Percentiles rank a stretch among this genome's conserved stretches.
Evolutionary conservation across 257 asterid genomes (phyloP).

Genomic region (Penstemon barbatus): DNA sequence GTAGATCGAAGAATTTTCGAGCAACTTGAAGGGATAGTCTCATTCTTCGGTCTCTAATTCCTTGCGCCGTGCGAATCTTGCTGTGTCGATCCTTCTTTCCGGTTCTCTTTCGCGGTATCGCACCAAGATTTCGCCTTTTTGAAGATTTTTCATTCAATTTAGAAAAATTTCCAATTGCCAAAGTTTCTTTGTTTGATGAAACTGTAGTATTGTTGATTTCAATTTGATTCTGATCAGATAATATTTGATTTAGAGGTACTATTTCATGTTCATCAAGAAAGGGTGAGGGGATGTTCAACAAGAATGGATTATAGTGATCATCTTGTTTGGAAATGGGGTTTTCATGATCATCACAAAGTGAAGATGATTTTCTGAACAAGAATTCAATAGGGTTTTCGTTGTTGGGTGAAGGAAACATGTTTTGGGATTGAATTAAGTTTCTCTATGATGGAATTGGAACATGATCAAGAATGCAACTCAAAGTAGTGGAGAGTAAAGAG

Average conservation of each 20-base stretch:
- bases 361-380: constrained; percentile 29
- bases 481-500: background rate
- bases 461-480: constrained; percentile 20
- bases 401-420: constrained; percentile 50
- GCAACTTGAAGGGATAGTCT: constrained; percentile 69
- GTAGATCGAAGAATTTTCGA: constrained; percentile 71
- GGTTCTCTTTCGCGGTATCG: constrained; percentile 39
- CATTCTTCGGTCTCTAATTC: constrained; percentile 70
- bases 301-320: constrained; percentile 26
- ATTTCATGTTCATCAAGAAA: constrained; percentile 45
- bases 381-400: constrained; percentile 38
- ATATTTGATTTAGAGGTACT: constrained; percentile 39
- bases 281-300: constrained; percentile 49
- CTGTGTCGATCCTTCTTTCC: constrained; percentile 80
- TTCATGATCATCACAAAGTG: constrained; percentile 33
- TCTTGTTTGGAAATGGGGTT: constrained; percentile 37
- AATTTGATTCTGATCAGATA: constrained; percentile 34
- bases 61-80: constrained; percentile 81
- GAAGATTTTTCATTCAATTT: background rate
- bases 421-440: constrained; percentile 26
- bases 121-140: constrained; percentile 30
- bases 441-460: background rate
- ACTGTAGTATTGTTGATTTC: background rate
- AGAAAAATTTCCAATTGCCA: background rate
- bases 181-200: background rate